Evolutionary conservation across 1,139 yeast species (phyloP), one percentile per base, ranked within the genome.

Genomic region (Kodamaea suecica): DNA sequence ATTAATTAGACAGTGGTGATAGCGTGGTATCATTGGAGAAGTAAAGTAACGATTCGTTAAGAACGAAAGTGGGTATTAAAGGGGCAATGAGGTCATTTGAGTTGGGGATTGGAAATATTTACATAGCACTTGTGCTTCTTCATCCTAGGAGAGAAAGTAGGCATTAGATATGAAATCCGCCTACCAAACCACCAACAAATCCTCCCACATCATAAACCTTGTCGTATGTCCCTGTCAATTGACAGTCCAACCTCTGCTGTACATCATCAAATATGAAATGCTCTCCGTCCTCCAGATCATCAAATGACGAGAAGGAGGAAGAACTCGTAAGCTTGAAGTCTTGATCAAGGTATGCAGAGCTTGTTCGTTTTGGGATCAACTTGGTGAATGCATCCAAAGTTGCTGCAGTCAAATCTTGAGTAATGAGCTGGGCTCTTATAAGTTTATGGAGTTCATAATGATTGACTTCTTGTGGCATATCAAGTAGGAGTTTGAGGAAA

Each of bases 191-290:
- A 12, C 12, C 31, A 12, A 38, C 36, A 37, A 61, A 59, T 31
- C 45, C 55, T 17, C 42, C 36, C n/a, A 61, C 31, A 39, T 61
- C 63, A 41, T 55, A 58, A 12, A 55, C 52, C 35, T 52, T 57
- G 26, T 57, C 59, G 20, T 42, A 42, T 12, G 44, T 49, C 1
- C 59, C 53, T 31, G 50, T 40, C 20, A 55, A 42, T 39, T 57
- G 55, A 19, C 42, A 47, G 17, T 54, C 53, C 20, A 56, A 39
- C 29, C 44, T 48, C 30, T 48, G 50, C 27, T 53, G 53, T 20
- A 51, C 43, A 14, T 50, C 57, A 34, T 58, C 64, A 37, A 59
- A 59, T 8, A 58, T 41, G 13, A 56, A 50, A 9, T 40, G 42
- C 19, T 44, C 47, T 15, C 33, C 38, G 9, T 31, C 33, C 27